Conservation (phyloP, 345 rosid genomes). For the Ailanthus altissimus region DNA sequence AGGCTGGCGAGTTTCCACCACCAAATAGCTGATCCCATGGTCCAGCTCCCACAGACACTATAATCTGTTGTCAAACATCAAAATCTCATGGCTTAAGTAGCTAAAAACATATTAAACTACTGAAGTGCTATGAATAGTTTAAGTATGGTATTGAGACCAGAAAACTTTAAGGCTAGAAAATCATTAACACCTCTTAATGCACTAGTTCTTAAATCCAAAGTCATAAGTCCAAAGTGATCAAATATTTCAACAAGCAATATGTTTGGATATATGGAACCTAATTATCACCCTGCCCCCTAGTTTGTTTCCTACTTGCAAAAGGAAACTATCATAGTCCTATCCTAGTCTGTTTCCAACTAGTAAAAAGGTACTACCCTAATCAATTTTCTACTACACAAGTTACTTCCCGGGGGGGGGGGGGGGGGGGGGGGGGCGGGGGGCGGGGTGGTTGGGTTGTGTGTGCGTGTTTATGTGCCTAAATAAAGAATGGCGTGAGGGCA, state of each 20-base stretch:
- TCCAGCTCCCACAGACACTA: constrained; percentile 80
- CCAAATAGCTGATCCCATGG: constrained; percentile 84
- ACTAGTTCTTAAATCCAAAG: neutral
- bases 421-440: too few species aligned
- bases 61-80: constrained; percentile 42
- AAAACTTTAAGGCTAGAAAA: neutral
- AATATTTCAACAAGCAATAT: constrained; percentile 1
- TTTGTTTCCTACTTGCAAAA: too few species aligned
- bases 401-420: too few species aligned
- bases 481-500: too few species aligned
- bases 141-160: neutral
- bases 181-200: neutral
- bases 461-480: too few species aligned
- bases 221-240: neutral
- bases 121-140: neutral
- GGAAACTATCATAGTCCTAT: too few species aligned
- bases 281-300: too few species aligned
- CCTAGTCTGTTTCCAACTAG: too few species aligned
- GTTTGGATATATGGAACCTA: too few species aligned
- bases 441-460: too few species aligned
- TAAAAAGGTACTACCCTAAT: too few species aligned
- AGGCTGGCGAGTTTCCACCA: constrained; percentile 80
- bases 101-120: constrained; percentile 9
- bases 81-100: constrained; percentile 11
- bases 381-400: too few species aligned